phyloP scores from a whole-genome alignment of 164 flowering plant species.

The Vitis cinerea region DNA sequence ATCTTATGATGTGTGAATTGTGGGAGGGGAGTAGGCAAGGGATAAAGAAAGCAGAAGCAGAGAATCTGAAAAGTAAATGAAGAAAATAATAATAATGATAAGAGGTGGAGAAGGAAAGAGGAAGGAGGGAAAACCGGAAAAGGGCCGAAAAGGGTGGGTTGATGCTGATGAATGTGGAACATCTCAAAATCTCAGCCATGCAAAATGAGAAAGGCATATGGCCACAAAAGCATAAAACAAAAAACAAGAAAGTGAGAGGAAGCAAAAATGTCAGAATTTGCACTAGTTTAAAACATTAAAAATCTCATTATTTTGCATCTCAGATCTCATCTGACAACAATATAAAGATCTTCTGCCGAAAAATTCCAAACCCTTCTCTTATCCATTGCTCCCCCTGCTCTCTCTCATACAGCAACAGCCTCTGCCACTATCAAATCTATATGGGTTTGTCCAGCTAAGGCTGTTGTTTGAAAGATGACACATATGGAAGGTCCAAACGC shows the following conservation, averaged over 20 bases:
- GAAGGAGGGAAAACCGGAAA: no score
- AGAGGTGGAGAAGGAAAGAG: no score
- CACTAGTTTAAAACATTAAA: constrained; percentile 8
- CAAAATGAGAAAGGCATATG: constrained; percentile 2
- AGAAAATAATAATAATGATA: no score
- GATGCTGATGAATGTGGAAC: constrained; percentile 8
- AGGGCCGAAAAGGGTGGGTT: constrained; percentile 12
- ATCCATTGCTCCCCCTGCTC: constrained; percentile 23
- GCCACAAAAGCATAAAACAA: constrained; percentile 12
- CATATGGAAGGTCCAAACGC: constrained; percentile 32
- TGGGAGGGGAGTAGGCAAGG: no score
- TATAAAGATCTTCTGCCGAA: constrained; percentile 27
- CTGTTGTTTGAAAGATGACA: constrained; percentile 31
- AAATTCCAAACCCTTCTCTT: constrained; percentile 25
- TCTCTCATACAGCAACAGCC: constrained; percentile 36
- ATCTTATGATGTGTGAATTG: no score
- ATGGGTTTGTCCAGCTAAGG: constrained; percentile 56
- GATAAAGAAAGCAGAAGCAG: no score
- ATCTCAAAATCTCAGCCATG: constrained; percentile 18
- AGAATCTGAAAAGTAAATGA: no score
- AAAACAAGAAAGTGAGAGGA: not conserved
- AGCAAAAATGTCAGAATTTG: constrained; percentile 27
- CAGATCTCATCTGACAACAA: constrained; percentile 40
- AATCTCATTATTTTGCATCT: constrained; percentile 14
- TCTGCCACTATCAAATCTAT: constrained; percentile 21